phyloP scores from a whole-genome alignment of 2,329 filamentous ascomycete genomes.

The Gremmenia infestans region DNA sequence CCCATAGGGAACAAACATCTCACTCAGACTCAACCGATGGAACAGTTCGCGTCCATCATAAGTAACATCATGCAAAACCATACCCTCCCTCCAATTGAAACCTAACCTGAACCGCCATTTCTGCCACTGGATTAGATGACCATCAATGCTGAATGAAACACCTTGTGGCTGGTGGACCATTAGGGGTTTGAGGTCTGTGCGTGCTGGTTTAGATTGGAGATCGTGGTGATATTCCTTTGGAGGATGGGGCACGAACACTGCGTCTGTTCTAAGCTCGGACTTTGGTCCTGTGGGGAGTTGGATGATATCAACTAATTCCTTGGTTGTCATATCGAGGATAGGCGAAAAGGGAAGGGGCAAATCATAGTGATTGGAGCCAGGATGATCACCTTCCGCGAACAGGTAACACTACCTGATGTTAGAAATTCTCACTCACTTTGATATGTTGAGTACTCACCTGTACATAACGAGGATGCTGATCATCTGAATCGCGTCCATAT shows the following conservation, averaged over 20 bases:
- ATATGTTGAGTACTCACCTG: conserved; percentile 12
- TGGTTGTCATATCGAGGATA: conserved; percentile 20
- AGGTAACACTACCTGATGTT: conserved; percentile 20
- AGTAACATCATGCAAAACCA: conserved; percentile 54
- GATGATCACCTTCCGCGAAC: conserved; percentile 18
- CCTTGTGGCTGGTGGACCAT: conserved; percentile 61
- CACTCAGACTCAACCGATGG: conserved; percentile 52
- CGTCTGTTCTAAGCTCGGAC: conserved; percentile 11
- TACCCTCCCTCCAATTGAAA: conserved; percentile 57
- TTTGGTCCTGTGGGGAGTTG: conserved; percentile 20
- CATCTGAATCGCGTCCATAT: conserved; percentile 23
- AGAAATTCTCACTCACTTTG: background rate
- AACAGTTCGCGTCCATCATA: conserved; percentile 56
- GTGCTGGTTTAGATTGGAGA: conserved; percentile 22
- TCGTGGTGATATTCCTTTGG: conserved; percentile 24
- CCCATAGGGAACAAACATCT: conserved; percentile 61
- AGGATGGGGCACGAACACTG: conserved; percentile 13
- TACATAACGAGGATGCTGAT: conserved; percentile 20
- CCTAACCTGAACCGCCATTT: conserved; percentile 60
- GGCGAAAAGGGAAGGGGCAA: conserved; percentile 24
- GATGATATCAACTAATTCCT: conserved; percentile 19
- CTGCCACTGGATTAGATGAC: conserved; percentile 43
- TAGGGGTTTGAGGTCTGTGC: conserved; percentile 51
- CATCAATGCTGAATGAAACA: conserved; percentile 49
- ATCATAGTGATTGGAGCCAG: conserved; percentile 26